Evolutionary conservation across 192 early-diverging fungal genomes (phyloP).

Genomic region (Oehlia diaphana): DNA sequence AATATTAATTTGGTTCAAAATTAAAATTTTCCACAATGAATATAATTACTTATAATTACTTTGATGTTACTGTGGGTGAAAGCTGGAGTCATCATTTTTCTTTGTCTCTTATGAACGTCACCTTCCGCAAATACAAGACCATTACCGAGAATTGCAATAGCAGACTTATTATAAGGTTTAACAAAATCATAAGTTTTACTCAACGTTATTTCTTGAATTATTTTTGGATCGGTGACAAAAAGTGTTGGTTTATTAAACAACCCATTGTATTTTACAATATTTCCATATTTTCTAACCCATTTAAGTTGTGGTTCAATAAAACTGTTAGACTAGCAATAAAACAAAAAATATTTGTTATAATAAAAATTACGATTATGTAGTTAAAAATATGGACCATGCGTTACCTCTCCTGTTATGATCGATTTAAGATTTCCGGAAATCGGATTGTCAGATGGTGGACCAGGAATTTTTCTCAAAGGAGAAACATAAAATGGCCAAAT

Average conservation of each 20-base stretch:
- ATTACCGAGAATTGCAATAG: constrained; percentile 42
- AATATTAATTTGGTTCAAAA: too few species aligned
- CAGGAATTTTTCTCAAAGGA: too few species aligned
- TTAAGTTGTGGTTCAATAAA: constrained; percentile 29
- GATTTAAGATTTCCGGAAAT: too few species aligned
- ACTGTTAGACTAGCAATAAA: too few species aligned
- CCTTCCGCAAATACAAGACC: constrained; percentile 57
- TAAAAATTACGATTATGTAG: background rate
- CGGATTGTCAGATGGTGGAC: background rate
- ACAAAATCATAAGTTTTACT: constrained; percentile 47
- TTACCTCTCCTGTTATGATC: too few species aligned
- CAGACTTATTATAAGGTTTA: constrained; percentile 34
- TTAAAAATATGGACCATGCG: too few species aligned
- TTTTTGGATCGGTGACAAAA: constrained; percentile 48
- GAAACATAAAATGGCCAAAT: too few species aligned
- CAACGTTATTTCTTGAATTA: constrained; percentile 47
- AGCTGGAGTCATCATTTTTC: constrained; percentile 60
- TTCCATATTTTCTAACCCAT: constrained; percentile 54
- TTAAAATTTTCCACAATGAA: background rate
- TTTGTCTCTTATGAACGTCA: constrained; percentile 47
- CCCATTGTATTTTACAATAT: constrained; percentile 48
- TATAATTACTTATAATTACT: constrained; percentile 18
- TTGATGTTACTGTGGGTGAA: constrained; percentile 47
- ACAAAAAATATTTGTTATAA: too few species aligned
- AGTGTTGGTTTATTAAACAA: constrained; percentile 42